Percentiles rank a stretch among this genome's conserved stretches.
Evolutionary conservation across 768 basidiomycete genomes (phyloP).

Genomic region (Krasilnikovozyma curviuscula): DNA sequence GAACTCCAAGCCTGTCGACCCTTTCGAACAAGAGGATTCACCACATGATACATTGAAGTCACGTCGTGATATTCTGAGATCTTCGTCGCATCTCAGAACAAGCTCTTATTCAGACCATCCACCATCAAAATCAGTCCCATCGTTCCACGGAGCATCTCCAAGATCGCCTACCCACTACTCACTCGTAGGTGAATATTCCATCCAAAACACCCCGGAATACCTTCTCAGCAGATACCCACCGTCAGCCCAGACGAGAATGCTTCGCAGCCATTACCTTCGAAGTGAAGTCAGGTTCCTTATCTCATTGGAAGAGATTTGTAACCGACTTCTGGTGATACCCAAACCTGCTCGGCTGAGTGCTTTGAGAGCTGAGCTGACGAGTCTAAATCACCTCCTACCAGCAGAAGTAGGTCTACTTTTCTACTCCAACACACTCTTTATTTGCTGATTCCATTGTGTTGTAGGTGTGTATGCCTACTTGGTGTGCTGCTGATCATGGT

Average conservation of each 20-base stretch:
- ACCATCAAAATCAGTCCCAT: background rate
- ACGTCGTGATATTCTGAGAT: no score
- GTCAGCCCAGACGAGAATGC: conserved; percentile 10
- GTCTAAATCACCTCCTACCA: conserved; percentile 84
- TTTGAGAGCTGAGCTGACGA: conserved; percentile 84
- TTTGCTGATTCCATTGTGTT: background rate
- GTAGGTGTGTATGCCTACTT: conserved; percentile 30
- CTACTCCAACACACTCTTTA: background rate
- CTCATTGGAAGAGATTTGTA: conserved; percentile 76
- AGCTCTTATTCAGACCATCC: background rate
- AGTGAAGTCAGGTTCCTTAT: conserved; percentile 79
- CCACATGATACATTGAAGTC: no score
- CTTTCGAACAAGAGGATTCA: no score
- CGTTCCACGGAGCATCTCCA: background rate
- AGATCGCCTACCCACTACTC: no score
- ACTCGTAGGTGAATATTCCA: no score
- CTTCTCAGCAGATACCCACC: conserved; percentile 25
- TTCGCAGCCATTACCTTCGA: conserved; percentile 68
- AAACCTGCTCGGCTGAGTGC: conserved; percentile 88
- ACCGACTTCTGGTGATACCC: conserved; percentile 74
- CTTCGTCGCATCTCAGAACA: no score
- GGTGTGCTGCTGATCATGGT: conserved; percentile 29
- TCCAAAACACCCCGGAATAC: conserved; percentile 2
- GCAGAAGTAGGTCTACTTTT: conserved; percentile 51
- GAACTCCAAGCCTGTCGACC: conserved; percentile 2